These are phyloP conservation scores for Sordaria brevicollis DNA, from an alignment of 495 filamentous ascomycete genomes.

Conservation along the genomic window DNA sequence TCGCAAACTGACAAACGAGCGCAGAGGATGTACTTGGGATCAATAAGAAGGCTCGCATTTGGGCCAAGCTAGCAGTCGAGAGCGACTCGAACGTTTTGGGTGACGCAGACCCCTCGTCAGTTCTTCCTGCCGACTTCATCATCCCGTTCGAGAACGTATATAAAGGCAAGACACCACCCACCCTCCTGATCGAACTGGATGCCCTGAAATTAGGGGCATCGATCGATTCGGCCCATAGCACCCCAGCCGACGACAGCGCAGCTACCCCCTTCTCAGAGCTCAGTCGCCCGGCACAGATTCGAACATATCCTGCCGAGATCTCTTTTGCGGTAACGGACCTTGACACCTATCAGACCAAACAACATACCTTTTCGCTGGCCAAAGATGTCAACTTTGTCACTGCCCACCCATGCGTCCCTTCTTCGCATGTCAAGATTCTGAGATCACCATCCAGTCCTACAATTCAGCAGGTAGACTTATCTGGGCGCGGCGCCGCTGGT, in stretches of 20 bases:
- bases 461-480: conserved; percentile 40
- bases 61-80: conserved; percentile 37
- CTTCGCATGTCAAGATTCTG: conserved; percentile 38
- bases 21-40: conserved; percentile 30
- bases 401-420: conserved; percentile 52
- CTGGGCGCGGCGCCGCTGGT: conserved; percentile 28
- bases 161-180: conserved; percentile 25
- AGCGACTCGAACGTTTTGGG: conserved; percentile 43
- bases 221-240: conserved; percentile 24
- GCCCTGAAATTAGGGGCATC: conserved; percentile 28
- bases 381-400: conserved; percentile 59
- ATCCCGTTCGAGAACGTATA: conserved; percentile 43
- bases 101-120: conserved; percentile 33
- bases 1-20: conserved; percentile 1
- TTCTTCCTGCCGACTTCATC: conserved; percentile 48
- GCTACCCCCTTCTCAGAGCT: conserved; percentile 21
- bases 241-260: conserved; percentile 24
- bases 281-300: conserved; percentile 27
- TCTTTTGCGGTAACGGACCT: conserved; percentile 39
- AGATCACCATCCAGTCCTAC: conserved; percentile 39
- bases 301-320: conserved; percentile 39
- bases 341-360: conserved; percentile 23
- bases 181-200: conserved; percentile 32
- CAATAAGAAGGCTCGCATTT: conserved; percentile 37
- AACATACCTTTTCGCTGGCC: conserved; percentile 38